These are phyloP conservation scores for Apiospora sp. DNA, from an alignment of 2,329 filamentous ascomycete species.

Conservation along the genomic window DNA sequence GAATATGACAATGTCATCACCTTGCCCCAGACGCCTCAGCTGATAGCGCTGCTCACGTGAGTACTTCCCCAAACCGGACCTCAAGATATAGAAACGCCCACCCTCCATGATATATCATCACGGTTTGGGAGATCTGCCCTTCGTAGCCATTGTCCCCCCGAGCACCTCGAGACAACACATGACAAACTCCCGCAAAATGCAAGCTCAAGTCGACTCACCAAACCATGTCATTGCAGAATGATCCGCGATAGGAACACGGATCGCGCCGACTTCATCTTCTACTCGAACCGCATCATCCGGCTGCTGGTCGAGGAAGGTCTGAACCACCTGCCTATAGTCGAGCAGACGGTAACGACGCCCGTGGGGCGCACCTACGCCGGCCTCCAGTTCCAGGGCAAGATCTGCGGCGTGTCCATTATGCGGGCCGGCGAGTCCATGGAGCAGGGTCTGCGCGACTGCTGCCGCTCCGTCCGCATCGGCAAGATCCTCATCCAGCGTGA, in stretches of 20 bases:
- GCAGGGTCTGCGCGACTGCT: conserved; percentile 94
- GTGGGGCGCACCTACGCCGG: conserved; percentile 88
- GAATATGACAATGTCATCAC: conserved; percentile 88
- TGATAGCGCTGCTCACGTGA: conserved; percentile 97
- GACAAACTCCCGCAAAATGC: neutral
- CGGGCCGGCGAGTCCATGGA: conserved; percentile 98
- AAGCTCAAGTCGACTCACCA: conserved; percentile 1
- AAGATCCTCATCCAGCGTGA: conserved; percentile 98
- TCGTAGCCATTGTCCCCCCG: neutral
- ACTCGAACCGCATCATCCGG: conserved; percentile 97
- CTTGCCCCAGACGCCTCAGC: conserved; percentile 90
- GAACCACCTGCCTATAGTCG: conserved; percentile 92
- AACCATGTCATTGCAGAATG: conserved; percentile 68
- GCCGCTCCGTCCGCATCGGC: conserved; percentile 95
- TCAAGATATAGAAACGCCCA: neutral
- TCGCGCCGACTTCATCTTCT: conserved; percentile 98
- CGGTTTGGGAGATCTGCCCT: conserved; percentile 2
- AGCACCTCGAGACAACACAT: neutral
- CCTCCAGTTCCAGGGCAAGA: conserved; percentile 96
- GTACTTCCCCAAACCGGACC: conserved; percentile 49
- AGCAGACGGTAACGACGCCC: conserved; percentile 88
- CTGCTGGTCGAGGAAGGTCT: conserved; percentile 95
- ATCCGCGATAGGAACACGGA: conserved; percentile 91
- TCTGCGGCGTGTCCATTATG: conserved; percentile 99
- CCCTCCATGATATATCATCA: neutral